Evolutionary conservation across 176 grass and related monocot species (phyloP).

Genomic region (Poa pratensis): DNA sequence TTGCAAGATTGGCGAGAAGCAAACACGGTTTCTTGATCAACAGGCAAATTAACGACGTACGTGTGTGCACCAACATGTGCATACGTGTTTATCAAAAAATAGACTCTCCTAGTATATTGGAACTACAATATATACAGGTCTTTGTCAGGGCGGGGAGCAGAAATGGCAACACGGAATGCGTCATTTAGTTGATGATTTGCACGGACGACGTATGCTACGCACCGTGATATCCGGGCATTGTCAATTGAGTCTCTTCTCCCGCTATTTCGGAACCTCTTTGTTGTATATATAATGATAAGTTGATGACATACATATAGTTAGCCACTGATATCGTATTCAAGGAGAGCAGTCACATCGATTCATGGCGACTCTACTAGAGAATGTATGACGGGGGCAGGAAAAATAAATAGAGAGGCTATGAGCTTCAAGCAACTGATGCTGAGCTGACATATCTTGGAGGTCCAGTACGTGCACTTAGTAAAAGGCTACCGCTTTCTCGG

Average conservation of each 20-base stretch:
- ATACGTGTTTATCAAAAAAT: background rate
- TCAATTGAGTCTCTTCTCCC: background rate
- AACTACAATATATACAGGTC: background rate
- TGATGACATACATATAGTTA: background rate
- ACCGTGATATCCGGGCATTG: background rate
- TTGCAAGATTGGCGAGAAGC: background rate
- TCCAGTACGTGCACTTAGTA: no score
- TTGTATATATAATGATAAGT: conserved; percentile 7
- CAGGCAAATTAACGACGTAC: background rate
- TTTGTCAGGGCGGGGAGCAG: background rate
- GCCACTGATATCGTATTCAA: background rate
- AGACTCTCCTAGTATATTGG: background rate
- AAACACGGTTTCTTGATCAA: background rate
- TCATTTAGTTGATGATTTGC: conserved; percentile 4
- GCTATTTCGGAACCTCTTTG: background rate
- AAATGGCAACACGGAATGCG: conserved; percentile 10
- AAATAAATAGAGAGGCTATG: background rate
- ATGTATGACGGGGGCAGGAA: background rate
- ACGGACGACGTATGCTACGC: background rate
- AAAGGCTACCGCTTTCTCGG: no score
- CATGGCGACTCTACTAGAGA: background rate
- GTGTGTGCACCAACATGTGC: background rate
- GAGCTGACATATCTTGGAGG: no score
- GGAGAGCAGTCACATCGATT: background rate
- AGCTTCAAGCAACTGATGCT: background rate